Conservation (phyloP, 1,284 basidiomycete genomes). For the Marasmius sp. region DNA sequence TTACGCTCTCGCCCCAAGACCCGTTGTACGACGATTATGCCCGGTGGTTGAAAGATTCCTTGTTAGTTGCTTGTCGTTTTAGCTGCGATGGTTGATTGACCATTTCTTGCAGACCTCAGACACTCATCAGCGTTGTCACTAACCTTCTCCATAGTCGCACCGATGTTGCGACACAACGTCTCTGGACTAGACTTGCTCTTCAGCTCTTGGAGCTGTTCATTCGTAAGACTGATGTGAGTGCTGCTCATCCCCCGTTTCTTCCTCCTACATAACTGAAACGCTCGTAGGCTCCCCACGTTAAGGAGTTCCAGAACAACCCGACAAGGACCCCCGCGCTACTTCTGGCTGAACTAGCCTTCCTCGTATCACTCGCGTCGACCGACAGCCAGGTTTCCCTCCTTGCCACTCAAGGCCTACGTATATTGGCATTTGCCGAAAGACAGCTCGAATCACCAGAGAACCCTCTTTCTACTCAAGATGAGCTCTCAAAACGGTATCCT, state of each 20-base stretch:
- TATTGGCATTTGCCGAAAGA: constrained; percentile 65
- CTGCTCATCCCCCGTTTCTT: constrained; percentile 8
- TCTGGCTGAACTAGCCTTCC: constrained; percentile 68
- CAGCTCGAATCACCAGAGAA: constrained; percentile 54
- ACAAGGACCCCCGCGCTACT: constrained; percentile 61
- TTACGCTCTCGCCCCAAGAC: constrained; percentile 34
- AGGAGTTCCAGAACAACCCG: constrained; percentile 45
- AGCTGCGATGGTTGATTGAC: constrained; percentile 1
- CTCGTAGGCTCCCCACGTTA: constrained; percentile 42
- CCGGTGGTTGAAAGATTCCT: constrained; percentile 33
- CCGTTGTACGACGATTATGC: constrained; percentile 18
- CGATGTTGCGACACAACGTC: constrained; percentile 59
- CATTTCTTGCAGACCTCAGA: constrained; percentile 45
- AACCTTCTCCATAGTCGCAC: constrained; percentile 57
- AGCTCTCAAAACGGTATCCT: constrained; percentile 63
- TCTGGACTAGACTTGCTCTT: constrained; percentile 65
- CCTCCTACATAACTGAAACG: neutral
- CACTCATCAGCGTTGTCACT: constrained; percentile 54
- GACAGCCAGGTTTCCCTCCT: constrained; percentile 64
- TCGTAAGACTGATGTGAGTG: constrained; percentile 46
- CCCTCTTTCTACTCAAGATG: constrained; percentile 52
- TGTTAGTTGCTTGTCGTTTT: constrained; percentile 19
- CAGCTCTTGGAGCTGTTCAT: constrained; percentile 60
- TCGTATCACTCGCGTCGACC: constrained; percentile 68
- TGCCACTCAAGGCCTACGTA: constrained; percentile 66